Evolutionary conservation across 805 yeast species (phyloP).

Genomic region (Pichia nanzhaoensis): DNA sequence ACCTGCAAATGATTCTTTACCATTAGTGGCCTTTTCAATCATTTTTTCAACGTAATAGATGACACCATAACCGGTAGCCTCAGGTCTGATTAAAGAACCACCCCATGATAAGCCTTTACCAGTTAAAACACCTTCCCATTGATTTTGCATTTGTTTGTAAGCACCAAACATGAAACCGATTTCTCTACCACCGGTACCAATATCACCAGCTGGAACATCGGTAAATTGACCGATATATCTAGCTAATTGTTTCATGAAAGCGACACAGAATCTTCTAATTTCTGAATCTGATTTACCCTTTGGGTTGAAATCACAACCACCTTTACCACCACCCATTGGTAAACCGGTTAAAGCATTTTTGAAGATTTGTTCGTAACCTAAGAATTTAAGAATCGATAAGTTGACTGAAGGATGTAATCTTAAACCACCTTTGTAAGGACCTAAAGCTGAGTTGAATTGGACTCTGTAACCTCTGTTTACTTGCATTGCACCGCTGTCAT

Average conservation of each 20-base stretch:
- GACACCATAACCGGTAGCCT: constrained; percentile 98
- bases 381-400: constrained; percentile 88
- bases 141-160: constrained; percentile 83
- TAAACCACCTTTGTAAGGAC: constrained; percentile 99
- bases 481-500: constrained; percentile 84
- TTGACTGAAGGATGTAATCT: constrained; percentile 97
- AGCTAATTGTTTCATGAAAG: constrained; percentile 93
- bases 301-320: constrained; percentile 98
- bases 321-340: constrained; percentile 99
- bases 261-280: constrained; percentile 93
- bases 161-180: constrained; percentile 95
- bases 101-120: constrained; percentile 99
- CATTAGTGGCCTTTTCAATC: constrained; percentile 88
- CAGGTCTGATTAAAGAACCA: constrained; percentile 98
- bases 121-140: constrained; percentile 95
- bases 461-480: constrained; percentile 98
- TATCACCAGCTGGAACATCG: constrained; percentile 99
- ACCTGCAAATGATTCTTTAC: constrained; percentile 85
- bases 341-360: constrained; percentile 97
- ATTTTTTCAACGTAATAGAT: constrained; percentile 96
- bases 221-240: constrained; percentile 96
- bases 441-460: constrained; percentile 96
- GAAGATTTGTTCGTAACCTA: constrained; percentile 98
- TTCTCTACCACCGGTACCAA: constrained; percentile 97
- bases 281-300: constrained; percentile 90